Percentiles rank a stretch among this genome's conserved stretches.
These are phyloP conservation scores for Phalaenopsis aphrodite DNA, from an alignment of 106 monocot species.

Conservation along the genomic window DNA sequence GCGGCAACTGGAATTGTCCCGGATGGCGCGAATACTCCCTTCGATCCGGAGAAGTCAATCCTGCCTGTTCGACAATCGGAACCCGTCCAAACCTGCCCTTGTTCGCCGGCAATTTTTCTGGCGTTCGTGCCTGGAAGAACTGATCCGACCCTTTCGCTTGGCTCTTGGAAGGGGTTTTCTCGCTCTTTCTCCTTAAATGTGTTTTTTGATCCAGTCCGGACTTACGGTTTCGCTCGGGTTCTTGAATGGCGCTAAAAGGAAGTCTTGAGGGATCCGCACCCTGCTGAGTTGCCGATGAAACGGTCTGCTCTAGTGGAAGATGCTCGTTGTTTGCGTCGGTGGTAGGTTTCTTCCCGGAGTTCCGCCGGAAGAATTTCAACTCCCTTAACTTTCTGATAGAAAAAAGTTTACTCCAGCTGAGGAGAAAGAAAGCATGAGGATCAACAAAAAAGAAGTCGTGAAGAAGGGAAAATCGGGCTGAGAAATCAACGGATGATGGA, in stretches of 20 bases:
- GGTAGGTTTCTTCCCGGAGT: slow-evolving; percentile 15
- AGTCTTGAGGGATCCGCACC: slow-evolving; percentile 38
- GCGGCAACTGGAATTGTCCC: slow-evolving; percentile 21
- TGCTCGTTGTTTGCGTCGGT: slow-evolving; percentile 58
- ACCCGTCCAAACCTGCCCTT: slow-evolving; percentile 65
- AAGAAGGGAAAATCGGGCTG: not conserved
- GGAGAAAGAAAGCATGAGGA: not conserved
- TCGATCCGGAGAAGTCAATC: slow-evolving; percentile 5
- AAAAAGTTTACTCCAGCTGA: not conserved
- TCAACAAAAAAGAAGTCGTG: not conserved
- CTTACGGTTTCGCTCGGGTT: slow-evolving; percentile 22
- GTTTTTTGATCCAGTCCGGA: slow-evolving; percentile 19
- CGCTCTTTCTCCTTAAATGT: slow-evolving; percentile 25
- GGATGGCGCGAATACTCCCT: slow-evolving; percentile 13
- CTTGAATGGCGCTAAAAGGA: slow-evolving; percentile 66
- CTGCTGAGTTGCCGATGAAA: slow-evolving; percentile 16
- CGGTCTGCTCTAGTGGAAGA: slow-evolving; percentile 8
- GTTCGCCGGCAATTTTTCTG: slow-evolving; percentile 41
- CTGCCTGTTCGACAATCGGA: slow-evolving; percentile 22
- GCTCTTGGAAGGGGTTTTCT: slow-evolving; percentile 53
- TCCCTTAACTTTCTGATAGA: slow-evolving; percentile 67
- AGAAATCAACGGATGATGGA: not conserved
- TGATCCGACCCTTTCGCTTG: slow-evolving; percentile 17
- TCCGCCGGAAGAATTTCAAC: slow-evolving; percentile 39
- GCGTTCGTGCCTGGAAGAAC: slow-evolving; percentile 40